Evolutionary conservation across 352 stramenopile species (phyloP), one percentile per base, ranked within the genome.

Genomic region (Sclerospora graminicola): DNA sequence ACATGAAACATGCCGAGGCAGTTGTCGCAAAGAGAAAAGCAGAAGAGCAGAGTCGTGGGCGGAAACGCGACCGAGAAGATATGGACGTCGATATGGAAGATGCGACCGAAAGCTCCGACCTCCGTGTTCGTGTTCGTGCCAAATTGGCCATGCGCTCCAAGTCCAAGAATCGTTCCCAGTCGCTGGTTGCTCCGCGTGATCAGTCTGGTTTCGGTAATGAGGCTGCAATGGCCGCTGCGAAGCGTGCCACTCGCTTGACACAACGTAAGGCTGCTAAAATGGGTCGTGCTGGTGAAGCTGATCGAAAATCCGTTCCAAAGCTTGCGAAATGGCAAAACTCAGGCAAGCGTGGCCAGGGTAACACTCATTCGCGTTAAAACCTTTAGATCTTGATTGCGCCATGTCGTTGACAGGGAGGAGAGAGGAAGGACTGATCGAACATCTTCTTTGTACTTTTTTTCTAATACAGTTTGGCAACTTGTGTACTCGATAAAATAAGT

Each of bases 61-160:
- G 71, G 62, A 97, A 86, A 73, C 71, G 87, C 63, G 61, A 76
- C 54, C 69, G 84, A 48, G 68, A 88, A 39, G 82, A 89, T 36
- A 74, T 74, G 68, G 74, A 67, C 29, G 83, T 95, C 57, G 79
- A 84, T n/a, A 86, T 94, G 32, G 94, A 95, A 66, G 82, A 95
- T 31, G 71, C 80, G 19, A 66, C 66, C 26, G 91, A 87, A 41
- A 86, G 79, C 38, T 81, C 75, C 18, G 69, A 84, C 35, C 51
- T 80, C 15, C 62, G 84, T 48, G 60, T 69, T 18, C 84, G 84
- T 35, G 63, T 65, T 38, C 77, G 75, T 45, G 86, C 79, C 44
- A 88, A 86, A 50, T 84, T 73, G 14, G 53, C 45, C n/a, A 16
- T 69, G 41, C 71, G 74, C 21, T 84, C 76, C 40, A 89, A 89